Base-by-base conservation (phyloP, 352 stramenopile genomes). In the Phytophthora sp. region DNA sequence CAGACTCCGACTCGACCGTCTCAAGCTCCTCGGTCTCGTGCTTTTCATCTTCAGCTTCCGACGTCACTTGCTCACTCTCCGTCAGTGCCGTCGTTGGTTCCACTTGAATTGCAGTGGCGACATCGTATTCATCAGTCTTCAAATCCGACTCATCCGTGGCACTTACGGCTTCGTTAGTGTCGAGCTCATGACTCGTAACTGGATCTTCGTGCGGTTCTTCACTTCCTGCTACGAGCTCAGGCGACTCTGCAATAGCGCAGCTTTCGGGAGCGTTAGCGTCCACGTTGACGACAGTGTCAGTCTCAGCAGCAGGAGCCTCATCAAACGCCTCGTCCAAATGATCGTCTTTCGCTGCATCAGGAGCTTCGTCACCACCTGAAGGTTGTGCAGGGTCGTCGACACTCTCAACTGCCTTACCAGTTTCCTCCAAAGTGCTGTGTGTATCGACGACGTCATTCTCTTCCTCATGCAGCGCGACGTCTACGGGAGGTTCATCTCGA, bases 311-410 rank as follows among this genome's bases (percentile, higher is more conserved):
- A 44, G 29, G 13, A 47, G 47, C 72, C 23, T 75, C 36, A 8
- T 80, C 72, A 66, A 77, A 74, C 3, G 61, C 75, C 39, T 76
- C 72, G 15, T 69, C 59, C 18, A 73, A 67, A 4, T 46, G 7
- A 11, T 69, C 50, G 18, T 76, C 66, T 7, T 45, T 69, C n/a
- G 42, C 30, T 31, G 46, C 20, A 35, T 53, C 35, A 30, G 46
- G 21, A 55, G 44, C 30, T 11, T 24, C 23, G 11, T 35, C 36
- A 38, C 24, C 38, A 23, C 21, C n/a, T 47, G 20, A 49, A 15
- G 13, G 12, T 42, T 49, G 29, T 49, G 11, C 4, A 23, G 24
- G 16, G 11, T 59, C 41, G 30, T 56, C 45, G 23, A 21, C 26
- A 33, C 6, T 33, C 4, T 35, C 30, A 21, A 26, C 46, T 13